These are phyloP conservation scores for Hypoxylon sp. DNA, from an alignment of 2,329 filamentous ascomycete species.

Conservation along the genomic window DNA sequence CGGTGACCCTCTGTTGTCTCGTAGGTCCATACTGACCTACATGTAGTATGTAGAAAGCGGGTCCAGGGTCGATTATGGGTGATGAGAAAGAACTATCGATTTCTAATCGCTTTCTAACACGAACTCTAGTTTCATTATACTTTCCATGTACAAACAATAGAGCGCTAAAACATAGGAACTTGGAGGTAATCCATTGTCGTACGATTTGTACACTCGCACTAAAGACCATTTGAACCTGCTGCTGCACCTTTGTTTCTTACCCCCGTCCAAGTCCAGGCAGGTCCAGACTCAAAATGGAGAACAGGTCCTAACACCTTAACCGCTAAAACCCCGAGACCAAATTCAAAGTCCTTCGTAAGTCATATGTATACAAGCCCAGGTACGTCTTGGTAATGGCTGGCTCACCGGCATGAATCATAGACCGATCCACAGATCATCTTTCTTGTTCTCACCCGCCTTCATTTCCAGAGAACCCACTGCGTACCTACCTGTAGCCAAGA, in stretches of 20 bases:
- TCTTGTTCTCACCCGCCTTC: slow-evolving; percentile 13
- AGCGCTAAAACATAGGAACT: slow-evolving; percentile 4
- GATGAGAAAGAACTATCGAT: slow-evolving; percentile 27
- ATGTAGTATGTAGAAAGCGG: slow-evolving; percentile 1
- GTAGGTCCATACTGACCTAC: slow-evolving; percentile 12
- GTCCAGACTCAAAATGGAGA: slow-evolving; percentile 25
- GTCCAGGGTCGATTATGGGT: slow-evolving; percentile 13
- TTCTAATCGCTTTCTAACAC: slow-evolving; percentile 9
- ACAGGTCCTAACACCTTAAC: slow-evolving; percentile 3
- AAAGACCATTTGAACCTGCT: slow-evolving; percentile 7
- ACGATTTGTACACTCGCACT: slow-evolving; percentile 20
- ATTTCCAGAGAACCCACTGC: slow-evolving; percentile 9
- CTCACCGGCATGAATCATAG: slow-evolving; percentile 27
- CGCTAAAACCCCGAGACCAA: slow-evolving; percentile 17
- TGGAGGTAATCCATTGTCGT: slow-evolving; percentile 20
- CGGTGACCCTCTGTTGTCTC: not conserved
- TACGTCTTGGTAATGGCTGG: not conserved
- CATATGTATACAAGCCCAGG: not conserved
- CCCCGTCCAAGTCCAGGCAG: slow-evolving; percentile 32
- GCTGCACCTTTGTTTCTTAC: slow-evolving; percentile 32
- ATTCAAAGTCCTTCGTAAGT: slow-evolving; percentile 11
- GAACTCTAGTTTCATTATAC: slow-evolving; percentile 22
- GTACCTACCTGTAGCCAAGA: slow-evolving; percentile 5
- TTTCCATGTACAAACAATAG: slow-evolving; percentile 16
- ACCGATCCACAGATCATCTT: slow-evolving; percentile 7